These are phyloP conservation scores for Talaromyces islandicus DNA, from an alignment of 2,329 filamentous ascomycete genomes.

Conservation along the genomic window DNA sequence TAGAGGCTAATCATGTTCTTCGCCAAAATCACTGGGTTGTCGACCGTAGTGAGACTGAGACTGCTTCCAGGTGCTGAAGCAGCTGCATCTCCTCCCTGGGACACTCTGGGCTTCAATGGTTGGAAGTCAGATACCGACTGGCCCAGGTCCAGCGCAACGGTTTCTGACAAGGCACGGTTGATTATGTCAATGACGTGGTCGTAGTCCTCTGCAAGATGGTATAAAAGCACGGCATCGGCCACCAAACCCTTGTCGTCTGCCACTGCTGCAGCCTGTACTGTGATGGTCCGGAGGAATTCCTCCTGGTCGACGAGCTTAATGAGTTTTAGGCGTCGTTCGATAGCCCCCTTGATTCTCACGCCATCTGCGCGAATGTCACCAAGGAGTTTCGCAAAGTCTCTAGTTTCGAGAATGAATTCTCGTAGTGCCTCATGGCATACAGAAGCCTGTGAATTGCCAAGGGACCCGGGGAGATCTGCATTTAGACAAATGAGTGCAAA, in stretches of 20 bases:
- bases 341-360: slow-evolving; percentile 74
- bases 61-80: slow-evolving; percentile 32
- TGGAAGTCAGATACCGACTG: slow-evolving; percentile 72
- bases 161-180: slow-evolving; percentile 83
- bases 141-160: slow-evolving; percentile 78
- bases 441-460: slow-evolving; percentile 68
- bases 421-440: slow-evolving; percentile 90
- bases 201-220: slow-evolving; percentile 91
- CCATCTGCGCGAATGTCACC: slow-evolving; percentile 88
- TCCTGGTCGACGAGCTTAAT: slow-evolving; percentile 74
- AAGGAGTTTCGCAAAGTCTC: slow-evolving; percentile 88
- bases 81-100: slow-evolving; percentile 20
- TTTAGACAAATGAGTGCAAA: slow-evolving; percentile 88
- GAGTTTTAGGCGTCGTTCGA: slow-evolving; percentile 76
- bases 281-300: slow-evolving; percentile 87
- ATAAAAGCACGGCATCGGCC: slow-evolving; percentile 89
- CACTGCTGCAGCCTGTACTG: slow-evolving; percentile 81
- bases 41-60: slow-evolving; percentile 59
- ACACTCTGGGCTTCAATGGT: slow-evolving; percentile 66
- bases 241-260: slow-evolving; percentile 91
- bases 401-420: slow-evolving; percentile 91
- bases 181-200: slow-evolving; percentile 89
- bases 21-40: slow-evolving; percentile 60
- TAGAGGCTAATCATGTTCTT: slow-evolving; percentile 59
- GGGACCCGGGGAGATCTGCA: slow-evolving; percentile 67